Base-by-base conservation (phyloP, 345 rosid species). In the Firmiana major region DNA sequence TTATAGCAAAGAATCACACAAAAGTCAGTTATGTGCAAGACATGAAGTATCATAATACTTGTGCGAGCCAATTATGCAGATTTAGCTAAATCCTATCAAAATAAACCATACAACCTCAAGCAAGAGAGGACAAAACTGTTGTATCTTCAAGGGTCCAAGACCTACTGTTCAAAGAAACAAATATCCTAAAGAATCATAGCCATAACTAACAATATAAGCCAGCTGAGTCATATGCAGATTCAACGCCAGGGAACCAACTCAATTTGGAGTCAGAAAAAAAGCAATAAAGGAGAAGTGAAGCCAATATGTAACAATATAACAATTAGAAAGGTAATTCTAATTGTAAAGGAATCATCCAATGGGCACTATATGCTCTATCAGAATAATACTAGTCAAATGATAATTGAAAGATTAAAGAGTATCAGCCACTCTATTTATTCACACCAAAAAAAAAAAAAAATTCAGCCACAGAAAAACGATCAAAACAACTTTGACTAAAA, bases 401-500 rank as follows among this genome's bases (percentile, higher is more conserved):
- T 51, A 16, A 53, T n/a, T 7, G 28, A 78, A 57, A 54, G 64
- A 76, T 60, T 71, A 24, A 65, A 31, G 49, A 69, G 34, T 3
- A 54, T 24, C 38, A 64, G 13, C 54, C 48, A 57, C 45, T 55
- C 24, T 68, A 45, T 53, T 46, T 26, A 45, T 26, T n/a, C 73
- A 68, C 55, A 28, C 72, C 48, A 53, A 36, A 57, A 63, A 36
- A 10, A 55, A 65, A 79, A 58, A 78, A 38, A 36, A 68, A 6
- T 45, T 22, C 34, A 72, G 9, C 64, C 48, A 57, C 21, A 68
- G 43, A n/a, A 36, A 59, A 64, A 70, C 11, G 19, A 60, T 28
- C 16, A 15, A 80, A 57, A 70, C 77, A 51, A 28, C 15, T 63
- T 78, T 57, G 42, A 42, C 46, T 34, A 83, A 48, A 75, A 83